Conservation (phyloP, 768 basidiomycete species). For the Calocybe cyanea region DNA sequence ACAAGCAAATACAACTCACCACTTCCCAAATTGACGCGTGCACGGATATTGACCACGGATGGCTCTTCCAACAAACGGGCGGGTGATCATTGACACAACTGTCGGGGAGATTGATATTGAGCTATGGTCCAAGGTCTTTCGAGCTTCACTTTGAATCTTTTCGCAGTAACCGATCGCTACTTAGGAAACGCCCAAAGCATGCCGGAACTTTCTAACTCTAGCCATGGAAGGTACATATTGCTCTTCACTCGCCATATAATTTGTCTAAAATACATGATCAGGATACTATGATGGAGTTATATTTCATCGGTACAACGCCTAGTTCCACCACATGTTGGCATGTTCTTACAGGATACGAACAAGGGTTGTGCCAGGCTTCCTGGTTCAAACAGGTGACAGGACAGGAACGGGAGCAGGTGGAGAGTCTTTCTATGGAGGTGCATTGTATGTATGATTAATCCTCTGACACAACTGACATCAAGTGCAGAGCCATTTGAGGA, state of each 20-base stretch:
- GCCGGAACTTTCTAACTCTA: slow-evolving; percentile 84
- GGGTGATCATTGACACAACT: slow-evolving; percentile 86
- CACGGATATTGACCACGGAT: slow-evolving; percentile 43
- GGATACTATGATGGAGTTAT: slow-evolving; percentile 97
- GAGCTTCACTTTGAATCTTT: background rate
- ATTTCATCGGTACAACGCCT: slow-evolving; percentile 69
- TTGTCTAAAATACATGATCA: slow-evolving; percentile 22
- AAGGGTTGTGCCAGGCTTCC: slow-evolving; percentile 83
- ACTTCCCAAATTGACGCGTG: no score
- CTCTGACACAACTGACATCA: background rate
- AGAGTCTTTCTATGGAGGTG: slow-evolving; percentile 92
- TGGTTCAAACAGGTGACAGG: slow-evolving; percentile 92
- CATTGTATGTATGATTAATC: slow-evolving; percentile 5
- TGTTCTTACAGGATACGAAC: no score
- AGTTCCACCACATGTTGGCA: background rate
- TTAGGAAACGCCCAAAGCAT: slow-evolving; percentile 92
- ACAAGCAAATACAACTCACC: no score
- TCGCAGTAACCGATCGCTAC: background rate
- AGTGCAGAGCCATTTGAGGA: slow-evolving; percentile 83
- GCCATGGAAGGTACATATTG: slow-evolving; percentile 84
- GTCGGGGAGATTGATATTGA: slow-evolving; percentile 87
- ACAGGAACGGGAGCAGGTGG: slow-evolving; percentile 91
- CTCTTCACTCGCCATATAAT: slow-evolving; percentile 9
- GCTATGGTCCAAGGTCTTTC: slow-evolving; percentile 83
- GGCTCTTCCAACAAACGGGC: slow-evolving; percentile 83